Evolutionary conservation across 108 stramenopile species (phyloP), one percentile per base, ranked within the genome.

Genomic region (Cyclotella sp.): DNA sequence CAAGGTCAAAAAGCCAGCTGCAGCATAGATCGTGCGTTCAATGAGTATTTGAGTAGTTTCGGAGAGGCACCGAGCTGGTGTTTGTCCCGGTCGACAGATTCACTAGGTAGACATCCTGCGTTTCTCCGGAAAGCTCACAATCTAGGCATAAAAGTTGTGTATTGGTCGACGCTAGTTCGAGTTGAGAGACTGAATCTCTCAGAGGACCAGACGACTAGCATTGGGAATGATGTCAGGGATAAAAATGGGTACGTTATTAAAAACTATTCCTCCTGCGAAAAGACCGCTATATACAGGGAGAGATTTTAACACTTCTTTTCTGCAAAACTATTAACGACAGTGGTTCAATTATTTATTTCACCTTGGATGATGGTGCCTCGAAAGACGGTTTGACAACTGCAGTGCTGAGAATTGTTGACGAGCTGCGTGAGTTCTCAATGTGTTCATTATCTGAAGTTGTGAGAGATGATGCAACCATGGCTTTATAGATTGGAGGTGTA

Each of bases 121-220:
- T 16, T 76, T 19, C 53, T 82, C n/a, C 69, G 62, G 21, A 66
- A 76, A 51, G 75, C 81, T 45, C 68, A 55, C 14, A 63, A 82
- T 66, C 70, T 82, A 19, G 81, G 75, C 9, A 82, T 82, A 74
- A 82, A 82, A 43, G 63, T 82, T 11, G 75, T 54, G 30, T 82
- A 76, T 55, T 82, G 81, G 81, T 82, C 81, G 19, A 82, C 75
- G 10, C 24, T 60, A 21, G 49, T 82, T 7, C 29, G 30, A 41
- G 39, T 72, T 22, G 55, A 57, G 5, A 63, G 69, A 19, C 40
- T 26, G 13, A 65, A 44, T 15, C 54, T 78, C 9, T 43, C 70
- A 16, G 62, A 40, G 30, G 69, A 76, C 30, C 75, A 76, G 26
- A 39, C n/a, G 45, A 58, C 42, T 22, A 51, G 22, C 27, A 45